Percentiles rank a stretch among this genome's conserved stretches.
Conservation (phyloP, 139 green algal species). For the Micractinium sp. region DNA sequence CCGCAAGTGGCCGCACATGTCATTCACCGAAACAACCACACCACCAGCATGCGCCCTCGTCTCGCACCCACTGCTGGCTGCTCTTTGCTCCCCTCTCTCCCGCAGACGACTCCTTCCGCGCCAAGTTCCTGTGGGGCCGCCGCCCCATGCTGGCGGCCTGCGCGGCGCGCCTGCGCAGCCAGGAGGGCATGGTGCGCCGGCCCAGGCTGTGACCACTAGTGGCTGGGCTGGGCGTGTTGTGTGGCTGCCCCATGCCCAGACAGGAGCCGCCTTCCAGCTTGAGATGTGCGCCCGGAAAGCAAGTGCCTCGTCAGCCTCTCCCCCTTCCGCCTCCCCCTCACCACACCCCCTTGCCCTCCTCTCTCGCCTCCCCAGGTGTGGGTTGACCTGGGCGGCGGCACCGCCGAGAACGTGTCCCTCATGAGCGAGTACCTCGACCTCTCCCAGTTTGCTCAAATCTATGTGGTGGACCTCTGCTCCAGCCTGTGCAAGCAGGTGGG, state of each 20-base stretch:
- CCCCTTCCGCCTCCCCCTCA: too few species aligned
- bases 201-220: neutral
- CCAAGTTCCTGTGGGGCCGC: slow-evolving; percentile 94
- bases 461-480: slow-evolving; percentile 96
- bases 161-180: slow-evolving; percentile 77
- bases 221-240: too few species aligned
- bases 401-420: slow-evolving; percentile 91
- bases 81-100: neutral
- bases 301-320: too few species aligned
- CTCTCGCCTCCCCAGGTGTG: slow-evolving; percentile 41
- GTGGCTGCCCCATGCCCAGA: too few species aligned
- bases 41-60: neutral
- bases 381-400: slow-evolving; percentile 91
- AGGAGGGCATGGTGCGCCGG: slow-evolving; percentile 82
- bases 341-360: neutral
- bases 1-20: neutral
- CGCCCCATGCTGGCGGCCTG: slow-evolving; percentile 90
- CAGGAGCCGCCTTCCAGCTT: too few species aligned
- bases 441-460: slow-evolving; percentile 91
- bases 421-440: slow-evolving; percentile 95
- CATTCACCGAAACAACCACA: neutral
- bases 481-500: slow-evolving; percentile 87
- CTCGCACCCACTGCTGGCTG: neutral
- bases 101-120: slow-evolving; percentile 95
- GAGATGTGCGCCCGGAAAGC: too few species aligned